Evolutionary conservation across 306 rosid species (phyloP), one percentile per base, ranked within the genome.

Genomic region (Rosa multiflora): DNA sequence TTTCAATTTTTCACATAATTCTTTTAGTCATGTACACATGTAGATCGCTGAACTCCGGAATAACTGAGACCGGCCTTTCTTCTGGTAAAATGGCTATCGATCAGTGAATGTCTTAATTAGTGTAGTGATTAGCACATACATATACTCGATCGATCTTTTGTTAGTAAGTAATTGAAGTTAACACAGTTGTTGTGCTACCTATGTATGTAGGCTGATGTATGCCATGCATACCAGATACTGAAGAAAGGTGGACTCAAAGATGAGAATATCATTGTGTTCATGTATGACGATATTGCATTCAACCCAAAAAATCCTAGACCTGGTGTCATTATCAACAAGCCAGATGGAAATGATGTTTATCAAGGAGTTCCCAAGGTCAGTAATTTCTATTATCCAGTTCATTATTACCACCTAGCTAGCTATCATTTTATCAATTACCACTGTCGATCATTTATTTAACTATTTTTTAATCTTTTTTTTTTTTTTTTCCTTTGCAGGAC

Each of bases 151-250:
- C 58, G 44, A 40, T 10, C 15, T 32, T 46, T 9, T 9, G 10
- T 18, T 53, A 18, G 23, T n/a, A 59, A 59, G 66, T 23, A n/a
- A 10, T 61, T 23, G 15, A 61, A n/a, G 68, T n/a, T 48, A 35
- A 67, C 56, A 20, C 14, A 10, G 6, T 64, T 10, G 29, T 14
- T 42, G 39, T 40, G 59, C 6, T 59, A 10, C 21, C 18, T 15
- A 15, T 64, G 18, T 13, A 26, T 44, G 62, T 67, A 86, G 85
- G 90, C 93, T 5, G 92, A 87, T 72, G 72, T 87, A 13, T 89
- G 88, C 32, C 92, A 89, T 79, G 89, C 92, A 67, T 89, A 87
- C n/a, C 90, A 87, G 71, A 71, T 89, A 48, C 61, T 89, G 61
- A 85, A 32, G 43, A 89, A 83, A 59, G 90, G 89, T 11, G 92